phyloP scores from a whole-genome alignment of 129 eudicot species.

The Chrysanthemum lavandulifolium region DNA sequence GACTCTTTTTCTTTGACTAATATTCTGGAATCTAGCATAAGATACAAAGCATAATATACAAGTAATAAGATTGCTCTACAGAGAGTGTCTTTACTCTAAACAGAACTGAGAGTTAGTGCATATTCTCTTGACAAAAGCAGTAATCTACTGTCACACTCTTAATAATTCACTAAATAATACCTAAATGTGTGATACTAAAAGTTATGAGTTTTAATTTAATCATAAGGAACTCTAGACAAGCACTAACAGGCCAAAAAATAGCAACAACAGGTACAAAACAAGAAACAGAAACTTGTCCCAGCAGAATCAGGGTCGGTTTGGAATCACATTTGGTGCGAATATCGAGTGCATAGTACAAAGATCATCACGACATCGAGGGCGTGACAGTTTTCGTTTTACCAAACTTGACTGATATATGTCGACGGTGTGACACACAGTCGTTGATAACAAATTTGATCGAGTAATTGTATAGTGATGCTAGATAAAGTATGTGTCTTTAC shows the following conservation, averaged over 20 bases:
- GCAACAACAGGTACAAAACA: slow-evolving; percentile 30
- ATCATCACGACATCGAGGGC: neutral
- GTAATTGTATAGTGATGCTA: slow-evolving; percentile 11
- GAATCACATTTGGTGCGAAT: neutral
- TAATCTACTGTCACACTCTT: neutral
- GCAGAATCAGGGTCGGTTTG: slow-evolving; percentile 27
- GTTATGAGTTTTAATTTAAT: neutral
- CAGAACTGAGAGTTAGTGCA: slow-evolving; percentile 10
- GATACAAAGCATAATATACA: neutral
- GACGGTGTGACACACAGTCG: slow-evolving; percentile 3
- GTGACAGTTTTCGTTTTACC: no score
- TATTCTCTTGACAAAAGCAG: slow-evolving; percentile 22
- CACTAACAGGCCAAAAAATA: slow-evolving; percentile 24
- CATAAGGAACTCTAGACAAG: neutral
- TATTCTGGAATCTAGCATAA: neutral
- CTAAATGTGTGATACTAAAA: no score
- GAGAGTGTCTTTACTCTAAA: slow-evolving; percentile 23
- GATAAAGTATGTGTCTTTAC: slow-evolving; percentile 10
- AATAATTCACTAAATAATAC: neutral
- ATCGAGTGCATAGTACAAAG: slow-evolving; percentile 12
- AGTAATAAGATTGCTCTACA: slow-evolving; percentile 17
- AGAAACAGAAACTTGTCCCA: slow-evolving; percentile 10
- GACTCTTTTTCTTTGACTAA: neutral
- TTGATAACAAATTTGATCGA: slow-evolving; percentile 15
- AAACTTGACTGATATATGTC: no score